Evolutionary conservation across 1,139 yeast species (phyloP), one percentile per base, ranked within the genome.

Genomic region (Candida albicans): DNA sequence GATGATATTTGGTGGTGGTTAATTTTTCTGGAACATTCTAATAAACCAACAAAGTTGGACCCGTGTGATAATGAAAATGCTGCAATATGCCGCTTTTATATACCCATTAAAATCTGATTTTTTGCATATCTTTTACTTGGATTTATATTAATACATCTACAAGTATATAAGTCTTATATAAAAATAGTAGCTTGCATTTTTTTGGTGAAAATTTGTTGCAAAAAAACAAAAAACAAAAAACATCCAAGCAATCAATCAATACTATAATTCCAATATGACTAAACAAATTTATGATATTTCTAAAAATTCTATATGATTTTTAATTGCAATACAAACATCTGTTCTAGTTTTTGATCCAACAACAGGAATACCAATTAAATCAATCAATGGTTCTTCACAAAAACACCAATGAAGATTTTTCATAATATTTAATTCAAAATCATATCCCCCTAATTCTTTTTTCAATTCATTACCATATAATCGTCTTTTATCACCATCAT

Each of bases 371-470:
- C 52, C 54, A 4, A 40, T 47, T 12, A 67, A 37, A 28, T 58
- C 46, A 32, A 66, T 48, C 27, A 49, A 44, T 22, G 57, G 49
- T 18, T 58, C 57, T 11, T 53, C 53, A 52, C 73, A 68, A 46
- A 49, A 64, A 44, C 66, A 55, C 65, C 64, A 58, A 39, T 61
- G 51, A 30, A 65, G 42, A 45, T 62, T 62, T 30, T 56, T 49
- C 55, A 61, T 50, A 7, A 67, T 56, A 13, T 51, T 49, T 37
- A 61, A 45, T 49, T 68, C 73, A 34, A 66, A 54, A 48, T 68
- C 73, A 43, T 53, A 54, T 4, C 64, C 67, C 14, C 50, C 47
- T 10, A 64, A 47, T 41, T 65, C 71, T n/a, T 48, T 45, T 26
- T 54, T 51, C n/a, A 68, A 50, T 33, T 58, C 62, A 12, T 43